Conservation (phyloP, 495 filamentous ascomycete genomes). For the Choiromyces venosus region DNA sequence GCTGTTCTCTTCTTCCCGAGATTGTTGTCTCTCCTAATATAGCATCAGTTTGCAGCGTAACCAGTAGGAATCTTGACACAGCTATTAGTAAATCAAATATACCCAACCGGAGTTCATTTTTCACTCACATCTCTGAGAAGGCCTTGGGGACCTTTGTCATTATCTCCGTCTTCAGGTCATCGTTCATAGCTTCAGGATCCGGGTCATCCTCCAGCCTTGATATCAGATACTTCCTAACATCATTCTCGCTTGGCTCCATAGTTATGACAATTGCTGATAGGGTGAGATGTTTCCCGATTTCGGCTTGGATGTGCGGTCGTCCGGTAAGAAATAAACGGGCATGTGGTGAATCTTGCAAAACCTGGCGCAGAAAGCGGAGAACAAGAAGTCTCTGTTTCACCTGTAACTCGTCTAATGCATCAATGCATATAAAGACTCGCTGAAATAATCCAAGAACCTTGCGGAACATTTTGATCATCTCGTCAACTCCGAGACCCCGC, state of each 20-base stretch:
- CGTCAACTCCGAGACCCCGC: background rate
- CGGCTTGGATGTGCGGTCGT: constrained; percentile 10
- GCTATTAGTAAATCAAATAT: background rate
- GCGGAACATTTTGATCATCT: background rate
- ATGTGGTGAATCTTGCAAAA: background rate
- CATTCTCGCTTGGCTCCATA: constrained; percentile 1
- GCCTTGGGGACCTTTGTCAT: constrained; percentile 6
- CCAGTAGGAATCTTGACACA: constrained; percentile 3
- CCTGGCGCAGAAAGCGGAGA: constrained; percentile 2
- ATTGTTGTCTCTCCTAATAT: constrained; percentile 2
- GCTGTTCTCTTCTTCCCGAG: constrained; percentile 1
- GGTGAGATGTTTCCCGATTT: constrained; percentile 1
- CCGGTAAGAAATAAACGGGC: constrained; percentile 21
- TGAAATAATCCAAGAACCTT: background rate
- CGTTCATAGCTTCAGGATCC: constrained; percentile 7
- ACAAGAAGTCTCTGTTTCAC: constrained; percentile 12
- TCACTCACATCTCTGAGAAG: constrained; percentile 20
- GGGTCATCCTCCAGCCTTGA: constrained; percentile 6
- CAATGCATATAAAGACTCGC: constrained; percentile 11
- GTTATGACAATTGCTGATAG: background rate
- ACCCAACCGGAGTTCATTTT: background rate
- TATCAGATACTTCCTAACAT: constrained; percentile 11
- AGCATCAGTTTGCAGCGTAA: background rate
- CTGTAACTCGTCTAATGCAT: constrained; percentile 20
- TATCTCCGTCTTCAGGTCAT: constrained; percentile 3